Evolutionary conservation across 2,329 filamentous ascomycete species (phyloP).

Genomic region (Hypoxylon sp.): DNA sequence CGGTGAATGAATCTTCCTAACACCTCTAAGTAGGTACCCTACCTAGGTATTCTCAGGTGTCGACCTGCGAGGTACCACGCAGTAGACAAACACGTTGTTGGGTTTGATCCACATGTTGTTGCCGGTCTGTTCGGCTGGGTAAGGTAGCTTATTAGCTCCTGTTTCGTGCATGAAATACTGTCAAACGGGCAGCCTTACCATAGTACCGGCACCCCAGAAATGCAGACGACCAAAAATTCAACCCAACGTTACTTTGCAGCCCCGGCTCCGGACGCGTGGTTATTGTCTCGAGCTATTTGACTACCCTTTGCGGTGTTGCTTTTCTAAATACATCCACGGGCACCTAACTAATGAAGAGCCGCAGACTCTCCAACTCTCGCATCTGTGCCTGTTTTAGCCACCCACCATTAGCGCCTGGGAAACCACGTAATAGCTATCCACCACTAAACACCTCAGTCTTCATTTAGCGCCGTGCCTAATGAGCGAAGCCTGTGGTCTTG

Average conservation of each 20-base stretch:
- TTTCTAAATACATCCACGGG: conserved; percentile 10
- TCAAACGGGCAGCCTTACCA: conserved; percentile 44
- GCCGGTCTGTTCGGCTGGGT: conserved; percentile 41
- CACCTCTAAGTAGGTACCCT: not conserved
- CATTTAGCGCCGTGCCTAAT: conserved; percentile 27
- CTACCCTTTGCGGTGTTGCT: conserved; percentile 2
- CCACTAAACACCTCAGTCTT: conserved; percentile 8
- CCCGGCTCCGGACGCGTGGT: conserved; percentile 16
- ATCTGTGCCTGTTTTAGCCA: conserved; percentile 1
- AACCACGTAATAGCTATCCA: conserved; percentile 13
- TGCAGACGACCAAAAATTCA: conserved; percentile 30
- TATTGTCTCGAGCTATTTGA: conserved; percentile 3
- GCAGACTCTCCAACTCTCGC: not conserved
- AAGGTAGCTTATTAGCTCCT: conserved; percentile 42
- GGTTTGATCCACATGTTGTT: conserved; percentile 39
- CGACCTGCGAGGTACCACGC: conserved; percentile 22
- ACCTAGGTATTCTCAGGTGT: conserved; percentile 15
- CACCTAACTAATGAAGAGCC: conserved; percentile 4
- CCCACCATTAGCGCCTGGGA: conserved; percentile 2
- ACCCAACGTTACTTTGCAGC: conserved; percentile 44
- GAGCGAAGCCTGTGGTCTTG: conserved; percentile 16
- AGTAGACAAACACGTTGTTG: conserved; percentile 29
- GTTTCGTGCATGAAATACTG: conserved; percentile 44
- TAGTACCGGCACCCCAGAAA: conserved; percentile 38
- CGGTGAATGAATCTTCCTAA: conserved; percentile 25